Percentiles rank a stretch among this genome's conserved stretches.
Evolutionary conservation across 1,139 yeast genomes (phyloP).

Genomic region (Eremothecium sinecaudum): DNA sequence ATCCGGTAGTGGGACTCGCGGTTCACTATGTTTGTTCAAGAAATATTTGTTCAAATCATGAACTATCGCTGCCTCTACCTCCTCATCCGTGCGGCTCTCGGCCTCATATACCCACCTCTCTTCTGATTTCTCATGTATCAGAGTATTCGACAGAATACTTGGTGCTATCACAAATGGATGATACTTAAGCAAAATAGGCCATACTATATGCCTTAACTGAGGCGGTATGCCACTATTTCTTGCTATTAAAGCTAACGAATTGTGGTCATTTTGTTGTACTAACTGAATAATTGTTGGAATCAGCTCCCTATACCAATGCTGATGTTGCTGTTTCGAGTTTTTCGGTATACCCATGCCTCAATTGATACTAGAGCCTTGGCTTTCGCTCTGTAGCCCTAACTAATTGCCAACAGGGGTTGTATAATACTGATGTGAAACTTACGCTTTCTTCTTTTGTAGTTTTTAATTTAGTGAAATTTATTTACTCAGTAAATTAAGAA

Average conservation of each 20-base stretch:
- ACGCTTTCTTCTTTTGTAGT: too few species aligned
- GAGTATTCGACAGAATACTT: conserved; percentile 50
- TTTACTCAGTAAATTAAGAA: too few species aligned
- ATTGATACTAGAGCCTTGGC: too few species aligned
- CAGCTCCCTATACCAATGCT: conserved; percentile 22
- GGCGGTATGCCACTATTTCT: conserved; percentile 85
- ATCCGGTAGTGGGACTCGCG: conserved; percentile 5
- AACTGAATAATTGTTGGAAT: conserved; percentile 22
- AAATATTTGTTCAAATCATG: conserved; percentile 29
- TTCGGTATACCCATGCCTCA: conserved; percentile 10
- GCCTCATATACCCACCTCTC: conserved; percentile 13
- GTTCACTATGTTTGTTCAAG: conserved; percentile 14
- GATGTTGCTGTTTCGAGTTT: conserved; percentile 25
- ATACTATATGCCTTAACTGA: conserved; percentile 60
- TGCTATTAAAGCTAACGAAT: conserved; percentile 60
- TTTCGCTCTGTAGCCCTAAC: too few species aligned
- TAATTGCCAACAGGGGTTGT: too few species aligned
- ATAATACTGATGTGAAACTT: too few species aligned
- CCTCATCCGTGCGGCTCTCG: conserved; percentile 12
- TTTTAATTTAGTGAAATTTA: too few species aligned
- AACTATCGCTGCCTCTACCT: conserved; percentile 18
- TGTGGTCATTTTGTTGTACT: conserved; percentile 31
- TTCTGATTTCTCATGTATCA: conserved; percentile 11
- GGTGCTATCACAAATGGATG: conserved; percentile 83
- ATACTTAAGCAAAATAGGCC: conserved; percentile 74